Evolutionary conservation across 495 filamentous ascomycete genomes (phyloP).

Genomic region (Talaromyces stipitatus): DNA sequence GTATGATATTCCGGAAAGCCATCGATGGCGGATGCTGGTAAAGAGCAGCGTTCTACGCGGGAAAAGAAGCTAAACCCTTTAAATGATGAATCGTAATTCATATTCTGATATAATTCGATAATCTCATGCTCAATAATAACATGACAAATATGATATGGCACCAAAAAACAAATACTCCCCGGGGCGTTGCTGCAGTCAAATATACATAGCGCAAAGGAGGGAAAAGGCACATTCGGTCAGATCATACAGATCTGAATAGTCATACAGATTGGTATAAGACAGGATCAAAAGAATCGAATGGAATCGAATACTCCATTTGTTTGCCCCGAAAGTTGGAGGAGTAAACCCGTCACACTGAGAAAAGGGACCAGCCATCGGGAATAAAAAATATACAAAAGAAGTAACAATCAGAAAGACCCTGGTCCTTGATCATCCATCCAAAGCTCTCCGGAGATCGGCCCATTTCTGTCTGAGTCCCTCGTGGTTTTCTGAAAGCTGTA

Average conservation of each 20-base stretch:
- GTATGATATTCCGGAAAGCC: neutral
- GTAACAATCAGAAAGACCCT: neutral
- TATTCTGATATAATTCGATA: neutral
- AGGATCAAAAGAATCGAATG: neutral
- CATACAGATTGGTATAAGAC: constrained; percentile 7
- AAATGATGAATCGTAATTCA: neutral
- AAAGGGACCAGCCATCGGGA: no score
- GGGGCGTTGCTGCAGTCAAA: neutral
- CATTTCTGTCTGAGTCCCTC: constrained; percentile 73
- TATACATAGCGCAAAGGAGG: neutral
- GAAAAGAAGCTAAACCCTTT: no score
- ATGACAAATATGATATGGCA: neutral
- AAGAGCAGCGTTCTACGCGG: no score
- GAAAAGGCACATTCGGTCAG: neutral
- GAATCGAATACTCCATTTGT: neutral
- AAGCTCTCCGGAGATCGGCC: constrained; percentile 68
- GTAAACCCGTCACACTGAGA: no score
- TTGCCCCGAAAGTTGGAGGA: no score
- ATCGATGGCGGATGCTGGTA: neutral
- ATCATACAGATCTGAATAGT: neutral
- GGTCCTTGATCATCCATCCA: constrained; percentile 26
- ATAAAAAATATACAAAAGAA: neutral
- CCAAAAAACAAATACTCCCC: no score
- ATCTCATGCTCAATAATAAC: neutral
- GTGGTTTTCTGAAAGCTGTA: constrained; percentile 52